Evolutionary conservation across 495 filamentous ascomycete genomes (phyloP).

Genomic region (Sphaerosporella brunnea): DNA sequence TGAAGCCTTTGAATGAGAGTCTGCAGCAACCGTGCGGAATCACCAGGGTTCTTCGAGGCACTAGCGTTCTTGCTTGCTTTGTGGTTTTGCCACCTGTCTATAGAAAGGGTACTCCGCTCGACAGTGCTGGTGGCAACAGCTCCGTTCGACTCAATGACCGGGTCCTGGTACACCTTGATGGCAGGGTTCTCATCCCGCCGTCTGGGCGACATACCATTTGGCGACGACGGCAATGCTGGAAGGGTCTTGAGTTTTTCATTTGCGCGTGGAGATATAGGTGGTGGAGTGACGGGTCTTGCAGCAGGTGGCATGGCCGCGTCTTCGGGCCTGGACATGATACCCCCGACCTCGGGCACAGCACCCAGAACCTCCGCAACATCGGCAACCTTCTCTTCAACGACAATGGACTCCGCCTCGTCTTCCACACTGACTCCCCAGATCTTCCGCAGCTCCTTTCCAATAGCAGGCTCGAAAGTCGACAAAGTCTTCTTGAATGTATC

Average conservation of each 20-base stretch:
- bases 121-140: constrained; percentile 26
- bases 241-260: constrained; percentile 16
- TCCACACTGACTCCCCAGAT: constrained; percentile 24
- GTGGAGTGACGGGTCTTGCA: constrained; percentile 17
- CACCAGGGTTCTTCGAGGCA: constrained; percentile 33
- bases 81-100: constrained; percentile 26
- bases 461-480: constrained; percentile 22
- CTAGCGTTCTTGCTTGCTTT: constrained; percentile 24
- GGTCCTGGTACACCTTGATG: constrained; percentile 44
- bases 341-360: constrained; percentile 19
- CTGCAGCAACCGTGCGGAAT: constrained; percentile 41
- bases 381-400: constrained; percentile 25
- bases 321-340: constrained; percentile 13
- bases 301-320: constrained; percentile 24
- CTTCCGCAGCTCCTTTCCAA: constrained; percentile 19
- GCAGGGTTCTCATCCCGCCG: constrained; percentile 12
- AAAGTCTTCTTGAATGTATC: constrained; percentile 22
- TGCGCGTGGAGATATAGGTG: constrained; percentile 23
- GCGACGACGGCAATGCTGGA: constrained; percentile 1
- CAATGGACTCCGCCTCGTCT: constrained; percentile 16
- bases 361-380: constrained; percentile 25
- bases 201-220: constrained; percentile 20
- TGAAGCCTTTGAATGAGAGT: constrained; percentile 62
- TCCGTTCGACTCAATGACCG: constrained; percentile 36
- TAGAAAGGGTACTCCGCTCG: constrained; percentile 14